Conservation (phyloP, 208 protist genomes). For the Crithidia acanthocephali region DNA sequence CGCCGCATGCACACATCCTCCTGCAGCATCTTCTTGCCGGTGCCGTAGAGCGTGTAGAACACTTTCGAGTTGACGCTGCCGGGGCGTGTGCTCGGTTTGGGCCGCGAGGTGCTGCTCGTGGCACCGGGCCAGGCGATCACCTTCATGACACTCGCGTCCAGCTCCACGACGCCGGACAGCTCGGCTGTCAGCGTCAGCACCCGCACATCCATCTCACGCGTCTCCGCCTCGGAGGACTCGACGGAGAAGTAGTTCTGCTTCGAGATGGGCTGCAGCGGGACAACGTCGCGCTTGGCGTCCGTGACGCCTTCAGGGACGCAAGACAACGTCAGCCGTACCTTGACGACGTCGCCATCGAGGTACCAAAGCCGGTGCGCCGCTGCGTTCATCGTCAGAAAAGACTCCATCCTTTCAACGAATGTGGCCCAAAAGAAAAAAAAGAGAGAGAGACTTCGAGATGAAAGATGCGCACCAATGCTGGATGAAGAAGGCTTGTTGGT, state of each 20-base stretch:
- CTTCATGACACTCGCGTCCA: slow-evolving; percentile 44
- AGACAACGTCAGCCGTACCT: slow-evolving; percentile 39
- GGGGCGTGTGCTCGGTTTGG: not conserved
- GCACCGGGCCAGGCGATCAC: slow-evolving; percentile 27
- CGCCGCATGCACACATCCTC: slow-evolving; percentile 16
- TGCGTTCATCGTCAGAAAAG: slow-evolving; percentile 12
- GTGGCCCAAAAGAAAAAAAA: no score
- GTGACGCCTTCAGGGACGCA: slow-evolving; percentile 33
- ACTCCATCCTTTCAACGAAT: slow-evolving; percentile 20
- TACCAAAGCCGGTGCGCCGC: slow-evolving; percentile 68
- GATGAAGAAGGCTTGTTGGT: no score
- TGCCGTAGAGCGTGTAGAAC: slow-evolving; percentile 26
- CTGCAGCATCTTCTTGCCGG: slow-evolving; percentile 19
- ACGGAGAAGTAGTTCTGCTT: slow-evolving; percentile 49
- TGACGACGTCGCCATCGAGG: slow-evolving; percentile 60
- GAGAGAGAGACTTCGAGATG: no score
- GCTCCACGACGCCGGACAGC: slow-evolving; percentile 30
- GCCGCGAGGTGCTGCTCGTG: not conserved
- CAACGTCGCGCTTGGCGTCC: slow-evolving; percentile 18
- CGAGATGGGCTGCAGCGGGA: slow-evolving; percentile 16
- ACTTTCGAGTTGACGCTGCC: not conserved
- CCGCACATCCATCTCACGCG: slow-evolving; percentile 33
- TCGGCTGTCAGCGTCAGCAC: slow-evolving; percentile 37
- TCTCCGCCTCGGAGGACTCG: slow-evolving; percentile 23
- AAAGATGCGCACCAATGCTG: no score